Evolutionary conservation across 164 flowering plant species (phyloP), one percentile per base, ranked within the genome.

Genomic region (Taxillus chinensis): DNA sequence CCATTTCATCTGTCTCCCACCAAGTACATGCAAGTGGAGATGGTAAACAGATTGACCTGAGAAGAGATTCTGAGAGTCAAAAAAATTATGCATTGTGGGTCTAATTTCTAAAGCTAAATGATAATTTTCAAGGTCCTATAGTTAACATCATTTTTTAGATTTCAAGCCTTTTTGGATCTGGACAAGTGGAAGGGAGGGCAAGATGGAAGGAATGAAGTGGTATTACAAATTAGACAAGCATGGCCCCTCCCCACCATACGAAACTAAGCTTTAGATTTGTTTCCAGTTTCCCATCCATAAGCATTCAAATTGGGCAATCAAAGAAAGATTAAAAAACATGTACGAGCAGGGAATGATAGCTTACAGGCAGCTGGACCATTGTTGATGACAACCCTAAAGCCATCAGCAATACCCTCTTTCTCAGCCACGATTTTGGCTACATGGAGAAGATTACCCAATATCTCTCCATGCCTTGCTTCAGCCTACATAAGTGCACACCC

Each of bases 351-450:
- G 49, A 50, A 55, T 41, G 51, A 69, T 4, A 64, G 65, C 91
- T 86, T 83, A 92, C 96, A 85, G 55, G 84, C 98, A 63, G 63
- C 58, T 3, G 93, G 85, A 60, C 96, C 98, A 75, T 71, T 82
- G 73, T 90, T 92, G 73, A 92, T 82, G 62, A 92, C 96, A 7
- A 90, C 83, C 49, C 96, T 89, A 71, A 85, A 90, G 2, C 96
- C 96, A 67, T 92, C 92, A 41, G 63, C 55, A 37, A 90, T 79
- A 48, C 98, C 96, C 78, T 92, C 98, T 70, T 80, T 90, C 73
- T 92, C 95, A 10, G 96, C 96, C 39, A 92, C 93, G 63, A 85
- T 59, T 75, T 79, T 92, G 10, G 96, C 87, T 41, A 86, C 88
- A 70, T 79, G 73, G 3, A 92, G 82, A 71, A 92, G 96, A 54